phyloP scores from a whole-genome alignment of 352 stramenopile species.

The Pythium folliculosum region DNA sequence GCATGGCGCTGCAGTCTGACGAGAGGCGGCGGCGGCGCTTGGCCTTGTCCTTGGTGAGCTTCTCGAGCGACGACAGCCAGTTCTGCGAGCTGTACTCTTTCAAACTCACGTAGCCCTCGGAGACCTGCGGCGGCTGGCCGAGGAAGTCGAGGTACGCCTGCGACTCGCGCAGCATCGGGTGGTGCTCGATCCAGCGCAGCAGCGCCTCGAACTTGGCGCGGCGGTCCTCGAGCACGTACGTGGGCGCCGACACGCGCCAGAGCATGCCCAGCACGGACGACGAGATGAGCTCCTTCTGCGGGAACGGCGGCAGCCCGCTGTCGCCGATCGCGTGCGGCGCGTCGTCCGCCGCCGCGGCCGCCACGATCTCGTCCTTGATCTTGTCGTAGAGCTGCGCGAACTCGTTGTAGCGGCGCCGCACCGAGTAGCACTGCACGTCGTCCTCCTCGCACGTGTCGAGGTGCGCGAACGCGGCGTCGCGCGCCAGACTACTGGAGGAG shows the following conservation, averaged over 20 bases:
- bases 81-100: slow-evolving; percentile 72
- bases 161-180: slow-evolving; percentile 40
- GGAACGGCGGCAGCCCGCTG: slow-evolving; percentile 44
- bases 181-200: slow-evolving; percentile 61
- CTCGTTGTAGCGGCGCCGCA: slow-evolving; percentile 68
- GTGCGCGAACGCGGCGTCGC: slow-evolving; percentile 9
- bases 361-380: slow-evolving; percentile 33
- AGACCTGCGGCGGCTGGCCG: slow-evolving; percentile 56
- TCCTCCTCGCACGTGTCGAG: slow-evolving; percentile 30
- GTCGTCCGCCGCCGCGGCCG: slow-evolving; percentile 17
- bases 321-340: slow-evolving; percentile 15
- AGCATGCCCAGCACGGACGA: slow-evolving; percentile 48
- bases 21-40: slow-evolving; percentile 37
- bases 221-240: slow-evolving; percentile 53
- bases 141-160: slow-evolving; percentile 52
- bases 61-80: slow-evolving; percentile 61
- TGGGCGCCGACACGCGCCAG: slow-evolving; percentile 47
- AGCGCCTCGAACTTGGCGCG: slow-evolving; percentile 52
- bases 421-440: slow-evolving; percentile 56
- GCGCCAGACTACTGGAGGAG: slow-evolving; percentile 13
- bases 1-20: slow-evolving; percentile 34
- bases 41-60: slow-evolving; percentile 48
- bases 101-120: slow-evolving; percentile 68
- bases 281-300: slow-evolving; percentile 56
- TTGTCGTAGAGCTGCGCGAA: slow-evolving; percentile 60